Evolutionary conservation across 768 basidiomycete genomes (phyloP), one percentile per base, ranked within the genome.

Genomic region (Rhodotorula diobovata): DNA sequence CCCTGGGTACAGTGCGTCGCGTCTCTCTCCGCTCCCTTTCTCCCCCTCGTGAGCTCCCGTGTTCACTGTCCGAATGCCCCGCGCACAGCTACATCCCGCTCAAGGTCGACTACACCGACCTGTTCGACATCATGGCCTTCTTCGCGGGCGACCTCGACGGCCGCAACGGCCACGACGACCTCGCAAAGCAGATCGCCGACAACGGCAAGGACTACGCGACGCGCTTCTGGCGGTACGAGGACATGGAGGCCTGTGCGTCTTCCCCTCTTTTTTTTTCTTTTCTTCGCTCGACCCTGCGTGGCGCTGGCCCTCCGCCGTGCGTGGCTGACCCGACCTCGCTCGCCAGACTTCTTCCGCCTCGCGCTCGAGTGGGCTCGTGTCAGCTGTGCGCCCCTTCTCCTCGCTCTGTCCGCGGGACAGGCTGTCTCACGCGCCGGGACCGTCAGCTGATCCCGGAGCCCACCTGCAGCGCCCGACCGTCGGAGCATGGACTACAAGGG

Each of bases 111-210:
- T 78, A 78, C 67, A 71, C 71, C 63, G 78, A 78, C 67, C 58
- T 91, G 12, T 85, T 89, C 77, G 90, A 92, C 75, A 82, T 86
- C 8, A 82, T 89, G 56, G 80, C 86, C 1, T 92, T 92, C 82
- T 90, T 90, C 81, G 85, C 86, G 0, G 88, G 89, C 5, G 85
- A 86, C 73, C 81, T 83, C 23, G 82, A 85, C 67, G 86, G 87
- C 28, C 83, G 84, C 48, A 84, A 84, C 18, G 86, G 82, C 0
- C 88, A 90, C 72, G 88, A 90, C 62, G 84, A 81, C 2, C 76
- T 88, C 55, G 88, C 85, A 2, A 77, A 78, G 55, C 84, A 82
- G 64, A 88, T 90, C 48, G 89, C 87, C 0, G 65, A 78, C 4
- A 82, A 84, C 1, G 88, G 89, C 20, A 72, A 73, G 61, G 71